phyloP scores from a whole-genome alignment of 1,139 yeast species.

The Zygosaccharomyces pseudobailii region DNA sequence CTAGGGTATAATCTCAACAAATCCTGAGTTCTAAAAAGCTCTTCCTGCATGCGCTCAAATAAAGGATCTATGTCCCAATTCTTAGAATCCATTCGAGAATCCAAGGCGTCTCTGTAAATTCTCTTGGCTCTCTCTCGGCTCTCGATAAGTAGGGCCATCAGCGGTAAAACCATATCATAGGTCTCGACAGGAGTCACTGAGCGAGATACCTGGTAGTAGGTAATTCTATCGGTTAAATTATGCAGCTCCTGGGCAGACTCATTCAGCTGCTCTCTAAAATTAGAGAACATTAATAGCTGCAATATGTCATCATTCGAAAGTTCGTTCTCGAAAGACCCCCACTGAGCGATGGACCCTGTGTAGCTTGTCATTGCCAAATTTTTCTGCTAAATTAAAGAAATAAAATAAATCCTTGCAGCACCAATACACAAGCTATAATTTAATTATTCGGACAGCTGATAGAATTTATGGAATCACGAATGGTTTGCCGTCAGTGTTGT shows the following conservation, averaged over 20 bases:
- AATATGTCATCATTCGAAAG: not conserved
- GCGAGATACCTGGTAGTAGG: constrained; percentile 4
- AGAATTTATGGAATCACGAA: no score
- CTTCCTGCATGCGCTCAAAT: constrained; percentile 15
- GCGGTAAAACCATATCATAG: not conserved
- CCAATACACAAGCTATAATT: no score
- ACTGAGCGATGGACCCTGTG: not conserved
- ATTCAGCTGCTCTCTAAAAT: constrained; percentile 4
- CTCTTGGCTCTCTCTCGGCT: constrained; percentile 22
- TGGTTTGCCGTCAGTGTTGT: no score
- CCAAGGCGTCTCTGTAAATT: constrained; percentile 17
- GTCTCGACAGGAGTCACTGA: constrained; percentile 13
- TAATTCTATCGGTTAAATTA: constrained; percentile 15
- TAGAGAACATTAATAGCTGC: not conserved
- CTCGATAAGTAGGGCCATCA: constrained; percentile 18
- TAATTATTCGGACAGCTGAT: no score
- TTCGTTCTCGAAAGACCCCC: not conserved
- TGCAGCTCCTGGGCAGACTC: constrained; percentile 17
- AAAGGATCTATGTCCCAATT: constrained; percentile 16
- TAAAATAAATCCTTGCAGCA: no score
- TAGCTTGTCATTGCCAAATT: not conserved
- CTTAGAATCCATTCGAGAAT: constrained; percentile 9
- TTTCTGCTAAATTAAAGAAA: not conserved
- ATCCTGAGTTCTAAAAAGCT: constrained; percentile 17
- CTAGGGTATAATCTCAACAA: constrained; percentile 17